Evolutionary conservation across 352 stramenopile species (phyloP).

Genomic region (Phytopythium ostracodes): DNA sequence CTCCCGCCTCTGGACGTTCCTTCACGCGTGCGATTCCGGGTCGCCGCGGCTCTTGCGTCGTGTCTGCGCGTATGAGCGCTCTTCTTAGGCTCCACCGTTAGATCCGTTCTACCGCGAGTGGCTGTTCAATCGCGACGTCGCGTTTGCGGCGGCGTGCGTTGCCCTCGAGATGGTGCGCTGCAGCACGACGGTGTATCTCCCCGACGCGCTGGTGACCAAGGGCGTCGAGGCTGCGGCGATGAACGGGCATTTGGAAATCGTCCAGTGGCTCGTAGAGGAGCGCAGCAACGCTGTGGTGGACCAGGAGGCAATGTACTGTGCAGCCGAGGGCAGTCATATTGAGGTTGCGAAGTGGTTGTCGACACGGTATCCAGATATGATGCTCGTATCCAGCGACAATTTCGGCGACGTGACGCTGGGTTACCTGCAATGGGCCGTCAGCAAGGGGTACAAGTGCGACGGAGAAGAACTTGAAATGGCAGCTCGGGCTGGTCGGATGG

Average conservation of each 20-base stretch:
- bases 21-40: not conserved
- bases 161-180: constrained; percentile 20
- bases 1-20: not conserved
- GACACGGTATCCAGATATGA: not conserved
- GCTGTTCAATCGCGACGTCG: constrained; percentile 19
- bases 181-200: constrained; percentile 18
- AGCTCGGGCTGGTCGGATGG: not conserved
- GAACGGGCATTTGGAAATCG: constrained; percentile 21
- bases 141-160: constrained; percentile 13
- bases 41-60: not conserved
- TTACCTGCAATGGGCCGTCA: not conserved
- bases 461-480: not conserved
- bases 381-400: not conserved
- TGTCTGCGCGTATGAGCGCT: not conserved
- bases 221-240: constrained; percentile 16
- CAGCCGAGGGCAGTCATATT: not conserved
- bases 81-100: not conserved
- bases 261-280: constrained; percentile 21
- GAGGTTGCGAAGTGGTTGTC: not conserved
- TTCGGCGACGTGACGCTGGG: not conserved
- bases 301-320: not conserved
- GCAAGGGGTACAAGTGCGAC: not conserved
- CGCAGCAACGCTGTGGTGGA: not conserved
- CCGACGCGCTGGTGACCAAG: constrained; percentile 16
- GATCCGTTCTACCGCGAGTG: constrained; percentile 21